Conservation (phyloP, 768 basidiomycete species). For the Trametes meyenii region DNA sequence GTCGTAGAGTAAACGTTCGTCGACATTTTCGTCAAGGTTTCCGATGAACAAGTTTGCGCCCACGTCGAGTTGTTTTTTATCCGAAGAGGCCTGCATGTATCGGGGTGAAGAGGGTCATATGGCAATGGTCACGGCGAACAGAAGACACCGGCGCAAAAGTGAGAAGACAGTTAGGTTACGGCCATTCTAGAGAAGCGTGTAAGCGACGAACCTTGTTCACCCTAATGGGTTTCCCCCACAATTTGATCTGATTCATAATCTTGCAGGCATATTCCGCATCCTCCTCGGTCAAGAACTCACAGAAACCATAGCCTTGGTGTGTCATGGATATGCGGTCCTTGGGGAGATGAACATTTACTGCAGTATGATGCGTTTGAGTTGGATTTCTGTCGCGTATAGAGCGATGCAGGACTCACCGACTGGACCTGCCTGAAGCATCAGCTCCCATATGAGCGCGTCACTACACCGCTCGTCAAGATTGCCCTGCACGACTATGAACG, state of each 20-base stretch:
- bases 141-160: constrained; percentile 11
- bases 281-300: constrained; percentile 98
- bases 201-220: constrained; percentile 89
- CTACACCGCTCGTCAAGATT: constrained; percentile 95
- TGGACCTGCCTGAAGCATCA: constrained; percentile 99
- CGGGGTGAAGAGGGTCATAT: not conserved
- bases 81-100: constrained; percentile 81
- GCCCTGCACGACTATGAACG: constrained; percentile 56
- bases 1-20: constrained; percentile 90
- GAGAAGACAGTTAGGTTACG: constrained; percentile 12
- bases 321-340: constrained; percentile 99
- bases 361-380: not conserved
- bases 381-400: not conserved
- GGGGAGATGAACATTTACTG: constrained; percentile 96
- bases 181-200: not conserved
- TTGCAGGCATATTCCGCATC: constrained; percentile 99
- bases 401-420: constrained; percentile 67
- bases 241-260: constrained; percentile 99
- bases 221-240: constrained; percentile 98
- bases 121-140: not conserved
- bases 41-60: constrained; percentile 98
- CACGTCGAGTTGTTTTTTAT: constrained; percentile 97
- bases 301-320: constrained; percentile 99
- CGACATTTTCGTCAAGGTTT: constrained; percentile 92
- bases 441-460: constrained; percentile 95